Evolutionary conservation across 305 asterid genomes (phyloP).

Genomic region (Solanum hybrid): DNA sequence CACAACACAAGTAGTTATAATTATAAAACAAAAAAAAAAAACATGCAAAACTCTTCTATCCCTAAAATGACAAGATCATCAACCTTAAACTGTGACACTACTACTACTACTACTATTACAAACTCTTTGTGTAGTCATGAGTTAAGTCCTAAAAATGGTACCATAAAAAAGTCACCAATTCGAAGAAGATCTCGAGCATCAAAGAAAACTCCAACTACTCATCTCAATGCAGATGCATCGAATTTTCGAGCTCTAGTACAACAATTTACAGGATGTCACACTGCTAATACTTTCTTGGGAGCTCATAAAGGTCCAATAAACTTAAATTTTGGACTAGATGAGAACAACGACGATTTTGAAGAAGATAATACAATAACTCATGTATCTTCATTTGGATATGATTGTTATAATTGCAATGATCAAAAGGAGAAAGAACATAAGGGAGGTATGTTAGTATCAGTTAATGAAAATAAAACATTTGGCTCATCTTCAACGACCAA

Average conservation of each 20-base stretch:
- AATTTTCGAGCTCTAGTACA: conserved; percentile 56
- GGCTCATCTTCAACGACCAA: neutral
- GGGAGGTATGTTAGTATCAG: neutral
- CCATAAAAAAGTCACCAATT: conserved; percentile 11
- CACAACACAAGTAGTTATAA: neutral
- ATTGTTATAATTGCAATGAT: neutral
- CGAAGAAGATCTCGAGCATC: conserved; percentile 37
- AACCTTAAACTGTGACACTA: neutral
- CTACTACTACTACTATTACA: neutral
- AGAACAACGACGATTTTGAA: neutral
- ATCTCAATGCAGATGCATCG: conserved; percentile 30
- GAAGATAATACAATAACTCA: neutral
- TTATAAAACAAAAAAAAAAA: neutral
- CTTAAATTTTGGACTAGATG: conserved; percentile 27
- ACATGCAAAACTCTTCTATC: neutral
- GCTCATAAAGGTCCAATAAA: conserved; percentile 40
- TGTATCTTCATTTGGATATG: neutral
- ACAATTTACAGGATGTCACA: conserved; percentile 46
- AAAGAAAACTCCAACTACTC: conserved; percentile 27
- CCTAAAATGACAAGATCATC: neutral
- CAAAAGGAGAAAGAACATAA: neutral
- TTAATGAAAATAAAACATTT: neutral
- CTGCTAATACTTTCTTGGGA: conserved; percentile 6
- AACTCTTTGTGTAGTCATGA: neutral
- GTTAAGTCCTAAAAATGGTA: conserved; percentile 7